Evolutionary conservation across 2,329 filamentous ascomycete species (phyloP).

Genomic region (Pseudogymnoascus verrucosus): DNA sequence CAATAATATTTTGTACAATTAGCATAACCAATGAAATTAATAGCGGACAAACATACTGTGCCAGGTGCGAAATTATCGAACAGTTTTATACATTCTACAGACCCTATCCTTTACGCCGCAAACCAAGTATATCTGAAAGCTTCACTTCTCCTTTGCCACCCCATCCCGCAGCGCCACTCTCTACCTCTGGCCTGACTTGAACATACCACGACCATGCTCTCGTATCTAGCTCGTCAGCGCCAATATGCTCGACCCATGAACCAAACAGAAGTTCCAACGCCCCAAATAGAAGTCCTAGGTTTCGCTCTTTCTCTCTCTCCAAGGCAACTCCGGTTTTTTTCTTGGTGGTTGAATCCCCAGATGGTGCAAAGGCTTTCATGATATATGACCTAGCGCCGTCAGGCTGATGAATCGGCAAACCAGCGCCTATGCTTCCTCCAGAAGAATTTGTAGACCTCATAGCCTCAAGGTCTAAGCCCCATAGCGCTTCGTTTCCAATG

Average conservation of each 20-base stretch:
- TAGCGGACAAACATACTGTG: neutral
- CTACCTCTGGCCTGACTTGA: conserved; percentile 66
- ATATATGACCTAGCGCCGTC: conserved; percentile 57
- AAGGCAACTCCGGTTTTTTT: conserved; percentile 45
- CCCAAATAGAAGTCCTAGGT: conserved; percentile 60
- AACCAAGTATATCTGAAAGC: conserved; percentile 55
- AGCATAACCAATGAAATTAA: neutral
- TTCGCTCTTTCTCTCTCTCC: conserved; percentile 57
- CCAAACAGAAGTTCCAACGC: conserved; percentile 63
- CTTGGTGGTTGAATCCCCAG: conserved; percentile 31
- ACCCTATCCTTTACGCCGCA: conserved; percentile 37
- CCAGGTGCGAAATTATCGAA: neutral
- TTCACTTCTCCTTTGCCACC: conserved; percentile 68
- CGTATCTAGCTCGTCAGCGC: conserved; percentile 59
- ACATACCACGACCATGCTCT: conserved; percentile 79
- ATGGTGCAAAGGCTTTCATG: conserved; percentile 48
- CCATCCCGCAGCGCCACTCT: conserved; percentile 69
- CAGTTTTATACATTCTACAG: neutral
- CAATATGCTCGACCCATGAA: conserved; percentile 64
- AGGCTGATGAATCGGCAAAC: conserved; percentile 67
- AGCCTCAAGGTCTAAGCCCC: conserved; percentile 51
- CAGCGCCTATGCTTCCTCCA: conserved; percentile 32
- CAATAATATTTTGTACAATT: neutral
- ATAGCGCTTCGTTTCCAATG: conserved; percentile 47
- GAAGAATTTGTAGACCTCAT: conserved; percentile 25